Percentiles rank a stretch among this genome's conserved stretches.
Conservation (phyloP, 805 yeast species). For the Torulaspora gathmanii region DNA sequence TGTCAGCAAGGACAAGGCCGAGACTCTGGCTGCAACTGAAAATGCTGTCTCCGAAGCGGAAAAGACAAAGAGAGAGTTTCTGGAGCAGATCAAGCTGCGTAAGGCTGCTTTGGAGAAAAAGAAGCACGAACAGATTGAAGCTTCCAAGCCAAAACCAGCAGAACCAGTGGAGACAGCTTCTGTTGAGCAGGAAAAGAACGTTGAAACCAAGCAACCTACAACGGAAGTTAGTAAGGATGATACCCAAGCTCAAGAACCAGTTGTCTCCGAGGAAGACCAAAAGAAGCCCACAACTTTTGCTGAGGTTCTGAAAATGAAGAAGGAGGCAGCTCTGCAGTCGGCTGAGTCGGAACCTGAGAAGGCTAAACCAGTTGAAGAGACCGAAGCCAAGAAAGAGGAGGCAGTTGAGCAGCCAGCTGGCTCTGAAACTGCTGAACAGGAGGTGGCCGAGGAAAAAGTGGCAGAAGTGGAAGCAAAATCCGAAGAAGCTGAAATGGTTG, state of each 20-base stretch:
- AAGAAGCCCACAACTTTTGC: slow-evolving; percentile 21
- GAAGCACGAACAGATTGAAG: slow-evolving; percentile 18
- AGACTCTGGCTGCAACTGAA: slow-evolving; percentile 1
- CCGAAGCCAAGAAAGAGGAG: slow-evolving; percentile 9
- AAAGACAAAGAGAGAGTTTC: slow-evolving; percentile 25
- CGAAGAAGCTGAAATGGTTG: background rate
- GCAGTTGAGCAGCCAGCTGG: slow-evolving; percentile 15
- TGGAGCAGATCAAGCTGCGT: slow-evolving; percentile 31
- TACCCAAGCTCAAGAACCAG: slow-evolving; percentile 4
- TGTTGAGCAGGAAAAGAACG: slow-evolving; percentile 2
- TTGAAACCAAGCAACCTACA: slow-evolving; percentile 1
- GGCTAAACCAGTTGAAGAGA: background rate
- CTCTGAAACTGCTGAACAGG: slow-evolving; percentile 1
- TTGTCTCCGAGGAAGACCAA: slow-evolving; percentile 11
- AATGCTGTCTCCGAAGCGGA: slow-evolving; percentile 23
- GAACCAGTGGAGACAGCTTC: slow-evolving; percentile 4
- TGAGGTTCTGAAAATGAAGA: slow-evolving; percentile 26
- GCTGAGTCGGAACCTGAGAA: slow-evolving; percentile 1
- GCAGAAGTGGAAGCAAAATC: slow-evolving; percentile 6
- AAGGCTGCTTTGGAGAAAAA: slow-evolving; percentile 31
- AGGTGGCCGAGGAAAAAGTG: background rate
- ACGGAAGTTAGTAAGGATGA: slow-evolving; percentile 7
- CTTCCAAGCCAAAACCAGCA: slow-evolving; percentile 7
- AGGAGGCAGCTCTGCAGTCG: slow-evolving; percentile 6
- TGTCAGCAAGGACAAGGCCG: slow-evolving; percentile 6